Base-by-base conservation (phyloP, 441 rosid species). In the Omphalea diandra region DNA sequence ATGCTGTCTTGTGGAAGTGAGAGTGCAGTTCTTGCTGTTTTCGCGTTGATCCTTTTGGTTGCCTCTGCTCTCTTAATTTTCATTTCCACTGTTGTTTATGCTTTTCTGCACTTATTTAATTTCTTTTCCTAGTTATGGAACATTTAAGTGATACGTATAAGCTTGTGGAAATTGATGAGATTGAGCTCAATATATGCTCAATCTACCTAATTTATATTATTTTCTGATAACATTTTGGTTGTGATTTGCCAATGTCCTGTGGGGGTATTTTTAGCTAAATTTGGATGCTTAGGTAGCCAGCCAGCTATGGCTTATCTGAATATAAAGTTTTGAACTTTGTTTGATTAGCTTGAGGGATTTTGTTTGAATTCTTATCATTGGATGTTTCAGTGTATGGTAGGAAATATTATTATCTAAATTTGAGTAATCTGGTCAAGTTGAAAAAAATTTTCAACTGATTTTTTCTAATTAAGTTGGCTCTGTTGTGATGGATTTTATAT, bases 1-100 rank as follows among this genome's bases (percentile, higher is more conserved):
- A 70, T 84, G 82, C 65, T 91, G 73, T 90, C 97, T 24, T 94
- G 97, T 65, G 97, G 98, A 63, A 94, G 98, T 68, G 75, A 87
- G 75, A 82, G 84, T 0, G 74, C 94, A 7, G 73, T 86, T 57
- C 92, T 83, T 38, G 77, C 98, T 0, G 97, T 81, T 36, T 64
- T 82, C 9, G 83, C 92, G 33, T 74, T 91, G 65, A 82, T 91
- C 40, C 68, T 82, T 35, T 68, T 91, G 63, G 97, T 94, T 74
- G 86, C 94, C 1, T 83, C 96, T 75, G 98, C 97, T 76, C 87
- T 91, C 26, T 52, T 84, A 81, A 71, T 85, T 79, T 94, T 91
- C 69, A 86, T 94, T 70, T 87, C 97, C 73, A 94, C 97, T 74
- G 88, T 82, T 67, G 49, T 90, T 61, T 94, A 91, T 82, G 94